Base-by-base conservation (phyloP, 371 early-diverging fungal genomes). In the Mortierella sp. region DNA sequence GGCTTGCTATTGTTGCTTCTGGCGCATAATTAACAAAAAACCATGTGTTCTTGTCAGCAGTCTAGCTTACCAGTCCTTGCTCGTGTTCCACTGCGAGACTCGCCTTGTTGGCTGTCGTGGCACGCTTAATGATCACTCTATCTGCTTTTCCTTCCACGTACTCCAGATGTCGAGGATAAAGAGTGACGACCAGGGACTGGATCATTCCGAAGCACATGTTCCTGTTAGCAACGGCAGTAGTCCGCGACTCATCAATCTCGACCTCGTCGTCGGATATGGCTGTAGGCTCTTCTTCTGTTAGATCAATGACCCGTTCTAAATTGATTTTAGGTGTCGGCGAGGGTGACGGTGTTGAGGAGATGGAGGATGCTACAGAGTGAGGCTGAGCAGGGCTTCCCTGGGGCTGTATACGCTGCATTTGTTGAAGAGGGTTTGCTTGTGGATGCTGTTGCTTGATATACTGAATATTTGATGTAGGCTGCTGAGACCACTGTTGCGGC, bases 121-220 rank as follows among this genome's bases (percentile, higher is more conserved):
- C 69, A 6, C 73, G 76, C 58, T 72, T 70, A 24, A 82, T 69
- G 26, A 65, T 61, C 42, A 83, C 83, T 34, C 48, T 68, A 31
- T 72, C 69, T 8, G 72, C 64, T 47, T 64, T 63, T 11, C 70
- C 68, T 31, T 75, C 75, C 9, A 63, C 44, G 19, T 60, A 75
- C 42, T 75, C 75, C 48, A 75, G 55, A 47, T 68, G 64, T 17
- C 80, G 65, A 23, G 70, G 75, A 30, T 81, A 63, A 11, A 83
- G 64, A 9, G 79, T 70, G 9, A 79, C 64, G 14, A 83, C 78
- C 27, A 71, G 46, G 2, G 76, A 68, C 27, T 75, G 55, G 32
- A 82, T 71, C 70, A 80, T 78, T 2, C 83, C 83, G 63, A 70
- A 83, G 55, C 83, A 83, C 49, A 83, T 64, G 47, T 79, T 58